These are phyloP conservation scores for Dictyostelium firmibasis DNA, from an alignment of 78 protist genomes.

Conservation along the genomic window DNA sequence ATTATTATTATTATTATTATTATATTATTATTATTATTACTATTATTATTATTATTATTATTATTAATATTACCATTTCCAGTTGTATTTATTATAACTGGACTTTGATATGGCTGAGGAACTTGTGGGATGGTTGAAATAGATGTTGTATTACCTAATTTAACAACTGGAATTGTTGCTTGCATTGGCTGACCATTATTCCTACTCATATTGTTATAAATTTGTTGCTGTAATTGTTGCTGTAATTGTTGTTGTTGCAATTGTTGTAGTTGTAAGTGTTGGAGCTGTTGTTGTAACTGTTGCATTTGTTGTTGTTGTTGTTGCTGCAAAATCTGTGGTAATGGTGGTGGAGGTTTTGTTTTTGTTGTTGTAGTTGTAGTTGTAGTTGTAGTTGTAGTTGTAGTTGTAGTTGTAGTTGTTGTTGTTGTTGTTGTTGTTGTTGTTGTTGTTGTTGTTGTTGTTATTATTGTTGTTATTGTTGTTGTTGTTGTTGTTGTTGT, in stretches of 20 bases:
- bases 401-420: neutral
- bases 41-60: neutral
- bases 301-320: neutral
- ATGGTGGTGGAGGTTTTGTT: too few relatives aligned
- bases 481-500: neutral
- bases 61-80: neutral
- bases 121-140: neutral
- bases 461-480: neutral
- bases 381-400: neutral
- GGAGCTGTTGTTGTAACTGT: neutral
- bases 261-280: neutral
- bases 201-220: neutral
- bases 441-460: neutral
- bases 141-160: neutral
- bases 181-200: neutral
- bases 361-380: neutral
- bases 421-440: neutral
- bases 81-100: slow-evolving; percentile 5
- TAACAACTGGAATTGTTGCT: neutral
- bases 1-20: too few relatives aligned
- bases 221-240: neutral
- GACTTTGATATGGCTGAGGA: slow-evolving; percentile 22
- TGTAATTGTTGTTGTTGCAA: neutral
- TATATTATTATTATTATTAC: too few relatives aligned
- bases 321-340: too few relatives aligned